Conservation (phyloP, 768 basidiomycete species). For the Amanita phalloides region DNA sequence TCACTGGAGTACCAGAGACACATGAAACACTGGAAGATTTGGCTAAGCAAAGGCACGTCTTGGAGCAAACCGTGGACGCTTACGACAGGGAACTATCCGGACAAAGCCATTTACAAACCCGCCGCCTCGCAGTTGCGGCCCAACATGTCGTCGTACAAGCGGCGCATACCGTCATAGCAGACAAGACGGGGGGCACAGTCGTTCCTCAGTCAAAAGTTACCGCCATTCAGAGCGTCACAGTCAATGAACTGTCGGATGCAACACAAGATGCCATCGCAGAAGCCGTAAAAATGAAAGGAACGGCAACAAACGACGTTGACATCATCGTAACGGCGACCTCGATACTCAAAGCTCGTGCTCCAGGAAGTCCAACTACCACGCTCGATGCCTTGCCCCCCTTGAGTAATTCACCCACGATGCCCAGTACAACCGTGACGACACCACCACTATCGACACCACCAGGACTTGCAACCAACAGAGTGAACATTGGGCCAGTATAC, state of each 20-base stretch:
- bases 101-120: constrained; percentile 36
- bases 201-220: constrained; percentile 26
- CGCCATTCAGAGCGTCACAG: constrained; percentile 38
- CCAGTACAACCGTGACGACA: background rate
- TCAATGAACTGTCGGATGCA: constrained; percentile 39
- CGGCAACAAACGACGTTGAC: constrained; percentile 67
- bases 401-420: background rate
- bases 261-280: constrained; percentile 65
- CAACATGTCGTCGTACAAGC: constrained; percentile 78
- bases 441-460: constrained; percentile 5
- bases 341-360: constrained; percentile 33
- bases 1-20: constrained; percentile 37
- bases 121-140: constrained; percentile 63
- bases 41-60: constrained; percentile 73
- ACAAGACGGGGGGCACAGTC: constrained; percentile 30
- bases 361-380: constrained; percentile 12
- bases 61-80: constrained; percentile 60
- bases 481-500: constrained; percentile 13
- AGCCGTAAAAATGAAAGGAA: constrained; percentile 69
- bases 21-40: constrained; percentile 49
- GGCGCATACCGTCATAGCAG: constrained; percentile 53
- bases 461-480: constrained; percentile 6
- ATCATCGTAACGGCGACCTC: constrained; percentile 64
- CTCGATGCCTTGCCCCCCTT: constrained; percentile 2
- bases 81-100: constrained; percentile 61